These are phyloP conservation scores for Yamadazyma epiphylla DNA, from an alignment of 1,139 yeast genomes.

Conservation along the genomic window DNA sequence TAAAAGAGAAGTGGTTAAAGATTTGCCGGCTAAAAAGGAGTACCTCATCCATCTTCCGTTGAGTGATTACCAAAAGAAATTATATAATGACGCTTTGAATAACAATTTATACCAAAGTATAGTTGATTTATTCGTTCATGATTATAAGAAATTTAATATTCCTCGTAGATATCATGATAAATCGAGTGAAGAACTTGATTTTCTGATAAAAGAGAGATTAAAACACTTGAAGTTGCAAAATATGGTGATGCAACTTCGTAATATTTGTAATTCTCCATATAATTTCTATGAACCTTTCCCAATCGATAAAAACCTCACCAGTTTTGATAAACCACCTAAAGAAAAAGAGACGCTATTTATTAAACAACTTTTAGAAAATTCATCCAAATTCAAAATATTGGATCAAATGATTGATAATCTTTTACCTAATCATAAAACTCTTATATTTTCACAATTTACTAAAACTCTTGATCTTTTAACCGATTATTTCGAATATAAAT, in stretches of 20 bases:
- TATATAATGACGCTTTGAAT: conserved; percentile 60
- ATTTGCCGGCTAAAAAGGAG: conserved; percentile 85
- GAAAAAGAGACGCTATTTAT: conserved; percentile 22
- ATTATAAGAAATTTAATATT: conserved; percentile 15
- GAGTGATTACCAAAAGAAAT: conserved; percentile 54
- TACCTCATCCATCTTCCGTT: conserved; percentile 74
- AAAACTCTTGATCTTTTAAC: conserved; percentile 70
- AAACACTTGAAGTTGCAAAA: conserved; percentile 47
- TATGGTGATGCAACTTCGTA: conserved; percentile 76
- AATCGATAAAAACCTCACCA: conserved; percentile 20
- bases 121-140: conserved; percentile 14
- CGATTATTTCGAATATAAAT: conserved; percentile 51
- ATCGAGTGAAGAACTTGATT: conserved; percentile 5
- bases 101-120: conserved; percentile 38
- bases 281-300: conserved; percentile 75
- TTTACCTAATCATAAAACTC: conserved; percentile 57
- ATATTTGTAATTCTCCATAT: conserved; percentile 82
- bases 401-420: conserved; percentile 58
- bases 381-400: conserved; percentile 70
- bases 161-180: conserved; percentile 6
- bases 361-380: conserved; percentile 36
- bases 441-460: conserved; percentile 84
- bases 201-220: conserved; percentile 16
- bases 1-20: conserved; percentile 64
- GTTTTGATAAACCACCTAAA: conserved; percentile 19